Conservation (phyloP, 1,284 basidiomycete species). For the Ceratorhiza oryzae-sativae region DNA sequence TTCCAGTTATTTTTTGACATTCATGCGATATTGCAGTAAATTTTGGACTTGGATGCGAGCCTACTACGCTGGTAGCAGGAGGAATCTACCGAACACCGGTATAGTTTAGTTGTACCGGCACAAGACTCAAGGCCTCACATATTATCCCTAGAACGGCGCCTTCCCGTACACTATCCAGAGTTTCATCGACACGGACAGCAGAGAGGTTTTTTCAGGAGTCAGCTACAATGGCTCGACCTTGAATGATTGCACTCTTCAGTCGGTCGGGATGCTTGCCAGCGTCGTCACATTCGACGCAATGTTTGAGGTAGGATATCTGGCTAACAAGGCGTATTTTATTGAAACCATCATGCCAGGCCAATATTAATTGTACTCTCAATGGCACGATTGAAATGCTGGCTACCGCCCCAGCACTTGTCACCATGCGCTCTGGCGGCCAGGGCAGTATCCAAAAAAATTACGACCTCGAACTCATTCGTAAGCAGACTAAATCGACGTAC, state of each 20-base stretch:
- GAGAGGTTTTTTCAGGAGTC: neutral
- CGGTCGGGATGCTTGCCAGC: slow-evolving; percentile 3
- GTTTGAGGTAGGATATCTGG: neutral
- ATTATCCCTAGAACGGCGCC: neutral
- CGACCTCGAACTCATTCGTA: neutral
- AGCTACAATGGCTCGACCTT: neutral
- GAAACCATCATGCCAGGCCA: neutral
- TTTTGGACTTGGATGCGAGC: neutral
- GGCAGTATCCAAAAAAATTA: neutral
- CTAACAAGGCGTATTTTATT: too few relatives aligned
- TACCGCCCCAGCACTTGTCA: neutral
- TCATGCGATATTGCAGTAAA: neutral
- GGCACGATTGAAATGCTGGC: neutral
- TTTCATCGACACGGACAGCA: neutral
- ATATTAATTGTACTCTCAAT: slow-evolving; percentile 1
- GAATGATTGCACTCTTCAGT: neutral
- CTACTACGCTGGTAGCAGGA: slow-evolving; percentile 3
- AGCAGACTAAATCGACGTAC: neutral
- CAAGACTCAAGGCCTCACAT: neutral
- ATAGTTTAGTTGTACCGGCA: neutral
- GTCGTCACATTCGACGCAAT: neutral
- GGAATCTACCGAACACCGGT: slow-evolving; percentile 1
- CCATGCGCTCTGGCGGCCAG: neutral
- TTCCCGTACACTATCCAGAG: slow-evolving; percentile 10
- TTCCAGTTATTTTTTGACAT: neutral